Conservation (phyloP, 495 filamentous ascomycete genomes). For the Penicillium coprophilum region DNA sequence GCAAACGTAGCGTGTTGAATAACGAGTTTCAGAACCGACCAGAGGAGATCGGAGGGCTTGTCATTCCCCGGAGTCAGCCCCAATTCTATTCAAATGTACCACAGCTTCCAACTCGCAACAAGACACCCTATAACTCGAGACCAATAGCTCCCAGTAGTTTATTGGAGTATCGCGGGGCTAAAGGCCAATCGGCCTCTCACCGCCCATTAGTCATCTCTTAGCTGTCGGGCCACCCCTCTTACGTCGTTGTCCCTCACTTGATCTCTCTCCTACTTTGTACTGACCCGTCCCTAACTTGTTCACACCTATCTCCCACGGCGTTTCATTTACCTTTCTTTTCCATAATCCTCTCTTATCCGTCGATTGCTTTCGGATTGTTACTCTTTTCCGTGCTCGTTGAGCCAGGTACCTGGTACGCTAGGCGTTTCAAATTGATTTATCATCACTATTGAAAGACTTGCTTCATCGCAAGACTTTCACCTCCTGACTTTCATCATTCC, state of each 20-base stretch:
- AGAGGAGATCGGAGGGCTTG: not conserved
- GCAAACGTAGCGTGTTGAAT: not conserved
- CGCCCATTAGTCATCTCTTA: slow-evolving; percentile 11
- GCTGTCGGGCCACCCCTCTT: slow-evolving; percentile 34
- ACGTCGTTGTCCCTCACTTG: slow-evolving; percentile 32
- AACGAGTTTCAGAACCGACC: not conserved
- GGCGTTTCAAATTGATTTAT: slow-evolving; percentile 32
- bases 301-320: slow-evolving; percentile 11
- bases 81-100: not conserved
- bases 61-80: not conserved
- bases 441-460: slow-evolving; percentile 50
- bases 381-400: slow-evolving; percentile 21
- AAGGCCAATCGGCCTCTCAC: slow-evolving; percentile 8
- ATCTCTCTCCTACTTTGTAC: slow-evolving; percentile 14
- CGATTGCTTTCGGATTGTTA: slow-evolving; percentile 16
- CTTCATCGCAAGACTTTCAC: slow-evolving; percentile 52
- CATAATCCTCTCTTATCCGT: slow-evolving; percentile 17
- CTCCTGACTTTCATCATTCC: slow-evolving; percentile 51
- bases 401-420: slow-evolving; percentile 39
- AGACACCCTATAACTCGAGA: not conserved
- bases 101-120: not conserved
- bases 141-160: not conserved
- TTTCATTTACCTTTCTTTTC: slow-evolving; percentile 15
- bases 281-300: slow-evolving; percentile 17
- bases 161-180: slow-evolving; percentile 16